Conservation (phyloP, 352 stramenopile species). For the Globisporangium okanoganense region DNA sequence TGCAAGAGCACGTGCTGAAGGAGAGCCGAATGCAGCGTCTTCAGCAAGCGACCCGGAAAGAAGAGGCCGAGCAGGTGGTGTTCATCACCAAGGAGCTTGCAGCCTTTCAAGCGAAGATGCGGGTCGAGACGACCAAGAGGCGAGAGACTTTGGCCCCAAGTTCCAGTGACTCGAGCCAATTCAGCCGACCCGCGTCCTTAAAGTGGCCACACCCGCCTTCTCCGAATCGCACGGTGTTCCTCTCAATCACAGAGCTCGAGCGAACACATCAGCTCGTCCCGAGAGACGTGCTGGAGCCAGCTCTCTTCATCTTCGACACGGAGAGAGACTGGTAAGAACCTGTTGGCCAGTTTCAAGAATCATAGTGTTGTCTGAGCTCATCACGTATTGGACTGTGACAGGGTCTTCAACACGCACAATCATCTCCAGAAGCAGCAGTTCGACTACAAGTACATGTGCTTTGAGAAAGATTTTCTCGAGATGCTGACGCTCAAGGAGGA, state of each 20-base stretch:
- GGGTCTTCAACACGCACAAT: conserved; percentile 70
- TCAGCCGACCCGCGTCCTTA: conserved; percentile 41
- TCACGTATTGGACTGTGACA: conserved; percentile 10
- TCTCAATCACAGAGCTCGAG: conserved; percentile 66
- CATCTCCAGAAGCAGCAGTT: conserved; percentile 63
- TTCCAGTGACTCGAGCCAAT: background rate
- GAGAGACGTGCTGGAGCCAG: conserved; percentile 58
- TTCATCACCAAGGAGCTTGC: conserved; percentile 55
- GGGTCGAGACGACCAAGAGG: conserved; percentile 12
- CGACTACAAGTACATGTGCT: conserved; percentile 76
- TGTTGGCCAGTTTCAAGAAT: background rate
- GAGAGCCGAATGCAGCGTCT: conserved; percentile 66
- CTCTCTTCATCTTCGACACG: conserved; percentile 62
- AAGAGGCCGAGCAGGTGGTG: conserved; percentile 40
- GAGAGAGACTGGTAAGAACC: conserved; percentile 56
- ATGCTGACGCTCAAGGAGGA: conserved; percentile 76
- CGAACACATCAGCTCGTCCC: conserved; percentile 57
- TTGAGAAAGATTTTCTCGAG: conserved; percentile 71
- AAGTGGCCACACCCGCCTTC: conserved; percentile 54
- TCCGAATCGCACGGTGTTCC: conserved; percentile 57
- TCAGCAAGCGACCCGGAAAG: conserved; percentile 56
- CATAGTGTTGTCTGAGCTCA: background rate
- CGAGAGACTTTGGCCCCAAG: conserved; percentile 5
- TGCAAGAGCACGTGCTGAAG: conserved; percentile 54
- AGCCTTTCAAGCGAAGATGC: conserved; percentile 16